Percentiles rank a stretch among this genome's conserved stretches.
Evolutionary conservation across 768 basidiomycete species (phyloP).

Genomic region (Lactarius hengduanensis): DNA sequence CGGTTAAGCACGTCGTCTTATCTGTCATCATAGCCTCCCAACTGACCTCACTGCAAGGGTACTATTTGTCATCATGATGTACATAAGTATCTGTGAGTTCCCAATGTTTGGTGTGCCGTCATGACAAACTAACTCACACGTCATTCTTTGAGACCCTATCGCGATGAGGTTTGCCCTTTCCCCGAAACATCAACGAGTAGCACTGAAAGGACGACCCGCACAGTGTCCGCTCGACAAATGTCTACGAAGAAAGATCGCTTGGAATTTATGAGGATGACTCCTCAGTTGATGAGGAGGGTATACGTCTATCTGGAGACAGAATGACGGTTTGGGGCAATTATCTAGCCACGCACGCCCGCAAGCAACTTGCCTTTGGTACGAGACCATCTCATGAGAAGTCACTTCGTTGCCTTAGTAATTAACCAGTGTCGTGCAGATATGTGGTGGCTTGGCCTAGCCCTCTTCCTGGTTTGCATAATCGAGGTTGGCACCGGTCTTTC

Average conservation of each 20-base stretch:
- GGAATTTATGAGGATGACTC: constrained; percentile 65
- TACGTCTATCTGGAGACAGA: constrained; percentile 44
- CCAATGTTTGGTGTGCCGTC: constrained; percentile 19
- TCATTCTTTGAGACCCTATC: constrained; percentile 57
- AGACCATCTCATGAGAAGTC: neutral
- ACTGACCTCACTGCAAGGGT: constrained; percentile 51
- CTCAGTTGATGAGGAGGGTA: constrained; percentile 38
- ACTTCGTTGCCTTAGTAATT: neutral
- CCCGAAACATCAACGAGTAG: neutral
- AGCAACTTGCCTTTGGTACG: constrained; percentile 88
- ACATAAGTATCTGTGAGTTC: constrained; percentile 72
- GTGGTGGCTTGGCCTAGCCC: constrained; percentile 89
- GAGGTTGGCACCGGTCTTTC: constrained; percentile 54
- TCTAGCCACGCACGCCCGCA: constrained; percentile 76
- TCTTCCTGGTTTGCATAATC: constrained; percentile 90
- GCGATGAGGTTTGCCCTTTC: constrained; percentile 61
- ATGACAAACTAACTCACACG: constrained; percentile 12
- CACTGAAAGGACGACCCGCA: neutral
- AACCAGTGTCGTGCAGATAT: constrained; percentile 60
- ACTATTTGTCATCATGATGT: constrained; percentile 93
- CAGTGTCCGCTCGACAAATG: constrained; percentile 89
- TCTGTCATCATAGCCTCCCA: neutral
- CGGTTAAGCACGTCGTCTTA: constrained; percentile 65
- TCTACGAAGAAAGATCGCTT: constrained; percentile 91
- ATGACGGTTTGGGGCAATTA: constrained; percentile 74